A percentile compares a stretch with the other conserved stretches of the same genome.
Evolutionary conservation across 2,329 filamentous ascomycete species (phyloP).

Genomic region (Calonectria pseudoreteaudii): DNA sequence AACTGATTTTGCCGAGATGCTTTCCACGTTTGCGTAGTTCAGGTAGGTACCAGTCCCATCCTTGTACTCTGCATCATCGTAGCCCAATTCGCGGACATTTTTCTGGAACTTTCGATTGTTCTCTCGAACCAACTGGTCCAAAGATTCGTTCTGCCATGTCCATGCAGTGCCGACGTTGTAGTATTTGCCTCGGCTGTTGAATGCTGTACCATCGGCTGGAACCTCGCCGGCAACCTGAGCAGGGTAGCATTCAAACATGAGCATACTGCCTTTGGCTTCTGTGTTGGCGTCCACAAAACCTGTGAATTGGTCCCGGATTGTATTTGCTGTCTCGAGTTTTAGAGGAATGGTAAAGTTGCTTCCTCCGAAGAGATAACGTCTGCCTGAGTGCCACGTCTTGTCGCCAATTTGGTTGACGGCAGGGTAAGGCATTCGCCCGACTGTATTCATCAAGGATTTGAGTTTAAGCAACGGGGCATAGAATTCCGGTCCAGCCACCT

Average conservation of each 20-base stretch:
- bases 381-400: conserved; percentile 50
- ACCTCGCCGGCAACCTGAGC: conserved; percentile 25
- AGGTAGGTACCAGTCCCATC: conserved; percentile 18
- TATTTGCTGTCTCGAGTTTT: conserved; percentile 35
- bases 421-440: conserved; percentile 55
- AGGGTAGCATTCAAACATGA: conserved; percentile 37
- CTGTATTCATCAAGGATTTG: conserved; percentile 49
- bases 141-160: conserved; percentile 28
- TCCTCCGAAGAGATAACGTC: conserved; percentile 54
- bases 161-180: conserved; percentile 36
- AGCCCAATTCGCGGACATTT: conserved; percentile 32
- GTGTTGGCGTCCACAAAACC: conserved; percentile 30
- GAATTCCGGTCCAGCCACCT: conserved; percentile 36
- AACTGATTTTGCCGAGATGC: conserved; percentile 1
- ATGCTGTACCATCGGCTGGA: conserved; percentile 34
- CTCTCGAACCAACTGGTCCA: conserved; percentile 34
- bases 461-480: conserved; percentile 53
- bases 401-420: conserved; percentile 54
- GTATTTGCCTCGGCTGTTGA: conserved; percentile 41
- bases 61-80: conserved; percentile 30
- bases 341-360: conserved; percentile 57
- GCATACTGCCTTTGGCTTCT: conserved; percentile 25
- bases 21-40: conserved; percentile 20
- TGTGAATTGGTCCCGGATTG: conserved; percentile 32
- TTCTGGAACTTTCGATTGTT: conserved; percentile 39